Percentiles rank a stretch among this genome's conserved stretches.
These are phyloP conservation scores for Penicillium rolfsii DNA, from an alignment of 2,329 filamentous ascomycete species.

Conservation along the genomic window DNA sequence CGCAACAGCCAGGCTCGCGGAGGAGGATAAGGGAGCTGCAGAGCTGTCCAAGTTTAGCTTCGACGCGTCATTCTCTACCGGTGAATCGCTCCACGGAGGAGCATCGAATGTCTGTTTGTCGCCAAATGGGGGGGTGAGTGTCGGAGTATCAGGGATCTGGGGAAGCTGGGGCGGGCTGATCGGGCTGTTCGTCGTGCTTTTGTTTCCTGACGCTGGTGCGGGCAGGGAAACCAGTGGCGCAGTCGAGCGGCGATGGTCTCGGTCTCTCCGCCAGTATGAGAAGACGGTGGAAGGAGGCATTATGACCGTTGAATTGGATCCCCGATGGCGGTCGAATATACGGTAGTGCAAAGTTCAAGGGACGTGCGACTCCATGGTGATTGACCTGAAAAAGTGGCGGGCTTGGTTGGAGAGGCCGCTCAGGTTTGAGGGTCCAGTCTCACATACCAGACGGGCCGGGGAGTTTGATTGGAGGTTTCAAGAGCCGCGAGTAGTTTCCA, in stretches of 20 bases:
- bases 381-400: constrained; percentile 13
- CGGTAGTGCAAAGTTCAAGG: constrained; percentile 14
- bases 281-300: constrained; percentile 46
- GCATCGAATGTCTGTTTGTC: constrained; percentile 28
- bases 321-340: constrained; percentile 23
- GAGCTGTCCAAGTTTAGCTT: constrained; percentile 30
- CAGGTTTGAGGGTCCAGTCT: constrained; percentile 16
- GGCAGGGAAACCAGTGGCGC: constrained; percentile 34
- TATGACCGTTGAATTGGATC: constrained; percentile 18
- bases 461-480: constrained; percentile 1
- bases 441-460: constrained; percentile 26
- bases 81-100: constrained; percentile 28
- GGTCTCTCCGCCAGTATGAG: constrained; percentile 46
- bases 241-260: constrained; percentile 43
- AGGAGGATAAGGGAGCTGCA: constrained; percentile 35
- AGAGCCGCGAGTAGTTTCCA: neutral
- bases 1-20: constrained; percentile 34
- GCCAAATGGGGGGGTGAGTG: constrained; percentile 34
- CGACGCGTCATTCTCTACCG: constrained; percentile 29
- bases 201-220: constrained; percentile 27
- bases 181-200: constrained; percentile 24
- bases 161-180: constrained; percentile 40
- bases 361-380: constrained; percentile 25
- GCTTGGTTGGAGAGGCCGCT: constrained; percentile 16
- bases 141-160: constrained; percentile 35